Evolutionary conservation across 192 early-diverging fungal species (phyloP).

Genomic region (Backusella parvicylindrica): DNA sequence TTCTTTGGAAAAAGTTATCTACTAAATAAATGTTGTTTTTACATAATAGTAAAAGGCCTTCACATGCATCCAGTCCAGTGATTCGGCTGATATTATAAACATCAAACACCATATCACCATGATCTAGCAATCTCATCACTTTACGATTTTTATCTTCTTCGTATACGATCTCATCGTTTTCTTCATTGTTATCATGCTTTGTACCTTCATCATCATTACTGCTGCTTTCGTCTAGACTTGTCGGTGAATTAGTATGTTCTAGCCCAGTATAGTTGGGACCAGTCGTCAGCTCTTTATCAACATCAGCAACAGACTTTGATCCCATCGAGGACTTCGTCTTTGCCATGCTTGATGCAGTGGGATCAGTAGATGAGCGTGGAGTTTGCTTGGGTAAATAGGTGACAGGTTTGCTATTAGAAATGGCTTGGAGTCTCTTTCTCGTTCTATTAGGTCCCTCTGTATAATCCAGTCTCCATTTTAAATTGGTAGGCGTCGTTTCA

Average conservation of each 20-base stretch:
- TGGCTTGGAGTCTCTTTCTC: conserved; percentile 51
- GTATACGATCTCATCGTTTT: conserved; percentile 45
- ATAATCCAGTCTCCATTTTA: conserved; percentile 55
- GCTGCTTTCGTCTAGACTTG: neutral
- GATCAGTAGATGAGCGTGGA: neutral
- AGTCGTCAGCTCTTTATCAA: conserved; percentile 24
- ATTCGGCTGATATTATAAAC: conserved; percentile 67
- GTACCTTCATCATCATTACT: conserved; percentile 19
- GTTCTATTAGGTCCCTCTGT: conserved; percentile 52
- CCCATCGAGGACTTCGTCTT: neutral
- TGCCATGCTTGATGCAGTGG: neutral
- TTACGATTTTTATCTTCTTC: conserved; percentile 73
- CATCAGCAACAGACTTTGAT: neutral
- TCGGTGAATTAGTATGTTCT: neutral
- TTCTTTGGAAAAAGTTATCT: conserved; percentile 62
- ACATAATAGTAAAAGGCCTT: conserved; percentile 65
- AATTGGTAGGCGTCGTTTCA: conserved; percentile 21
- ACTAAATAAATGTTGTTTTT: conserved; percentile 71
- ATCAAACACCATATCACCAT: conserved; percentile 66
- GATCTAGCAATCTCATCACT: conserved; percentile 64
- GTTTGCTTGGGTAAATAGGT: conserved; percentile 40
- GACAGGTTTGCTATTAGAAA: conserved; percentile 26
- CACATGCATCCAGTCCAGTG: conserved; percentile 64
- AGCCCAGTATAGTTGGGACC: neutral
- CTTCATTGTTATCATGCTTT: conserved; percentile 32